phyloP scores from a whole-genome alignment of 371 early-diverging fungal species.

The Circinella minor region DNA sequence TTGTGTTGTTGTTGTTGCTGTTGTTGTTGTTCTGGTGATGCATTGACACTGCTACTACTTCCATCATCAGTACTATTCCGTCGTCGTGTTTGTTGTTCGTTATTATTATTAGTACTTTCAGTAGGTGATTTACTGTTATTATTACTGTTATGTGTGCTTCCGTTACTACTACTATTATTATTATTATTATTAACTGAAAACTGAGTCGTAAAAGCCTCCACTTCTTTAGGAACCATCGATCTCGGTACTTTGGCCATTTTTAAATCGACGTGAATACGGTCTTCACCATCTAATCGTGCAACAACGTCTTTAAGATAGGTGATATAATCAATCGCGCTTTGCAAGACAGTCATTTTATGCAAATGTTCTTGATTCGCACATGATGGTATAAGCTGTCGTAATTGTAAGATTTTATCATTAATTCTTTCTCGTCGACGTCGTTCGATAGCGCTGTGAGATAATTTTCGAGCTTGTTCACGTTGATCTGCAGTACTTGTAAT shows the following conservation, averaged over 20 bases:
- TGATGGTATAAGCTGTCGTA: constrained; percentile 48
- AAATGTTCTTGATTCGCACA: constrained; percentile 71
- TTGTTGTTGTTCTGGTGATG: background rate
- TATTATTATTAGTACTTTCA: background rate
- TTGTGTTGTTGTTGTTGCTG: background rate
- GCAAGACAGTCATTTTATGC: constrained; percentile 77
- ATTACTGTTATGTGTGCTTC: background rate
- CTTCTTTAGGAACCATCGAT: constrained; percentile 50
- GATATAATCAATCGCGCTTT: constrained; percentile 78
- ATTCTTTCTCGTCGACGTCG: constrained; percentile 77
- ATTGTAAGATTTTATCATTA: constrained; percentile 65
- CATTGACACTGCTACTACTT: constrained; percentile 5
- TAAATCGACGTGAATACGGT: constrained; percentile 22
- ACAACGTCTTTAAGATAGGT: constrained; percentile 56
- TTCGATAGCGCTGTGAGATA: constrained; percentile 83
- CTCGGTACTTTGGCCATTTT: constrained; percentile 28
- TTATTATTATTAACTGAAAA: constrained; percentile 29
- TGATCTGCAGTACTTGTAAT: constrained; percentile 40
- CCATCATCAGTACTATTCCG: background rate
- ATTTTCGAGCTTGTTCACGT: constrained; percentile 65
- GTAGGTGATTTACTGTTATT: background rate
- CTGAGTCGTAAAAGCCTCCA: constrained; percentile 48
- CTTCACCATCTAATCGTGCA: constrained; percentile 43
- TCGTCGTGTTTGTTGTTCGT: background rate
- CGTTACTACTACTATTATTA: background rate